These are phyloP conservation scores for Penicillium verhagenii DNA, from an alignment of 495 filamentous ascomycete species.

Conservation along the genomic window DNA sequence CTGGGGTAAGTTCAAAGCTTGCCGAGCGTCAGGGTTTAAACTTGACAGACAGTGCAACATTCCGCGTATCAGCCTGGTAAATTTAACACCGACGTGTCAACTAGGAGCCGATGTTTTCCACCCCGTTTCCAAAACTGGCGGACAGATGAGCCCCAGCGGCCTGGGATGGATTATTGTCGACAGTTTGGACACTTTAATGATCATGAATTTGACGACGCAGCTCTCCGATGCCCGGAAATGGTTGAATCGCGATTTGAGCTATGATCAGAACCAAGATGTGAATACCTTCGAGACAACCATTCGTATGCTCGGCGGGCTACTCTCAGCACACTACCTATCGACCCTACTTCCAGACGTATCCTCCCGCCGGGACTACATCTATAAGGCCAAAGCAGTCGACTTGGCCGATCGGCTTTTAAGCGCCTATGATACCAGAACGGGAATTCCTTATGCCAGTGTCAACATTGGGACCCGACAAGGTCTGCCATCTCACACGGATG, in stretches of 20 bases:
- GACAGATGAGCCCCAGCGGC: slow-evolving; percentile 63
- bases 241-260: slow-evolving; percentile 66
- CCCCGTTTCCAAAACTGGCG: slow-evolving; percentile 66
- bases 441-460: slow-evolving; percentile 77
- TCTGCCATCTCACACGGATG: slow-evolving; percentile 68
- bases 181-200: slow-evolving; percentile 79
- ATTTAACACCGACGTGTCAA: background rate
- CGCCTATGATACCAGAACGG: slow-evolving; percentile 73
- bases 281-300: slow-evolving; percentile 92
- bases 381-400: slow-evolving; percentile 80
- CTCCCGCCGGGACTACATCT: slow-evolving; percentile 67
- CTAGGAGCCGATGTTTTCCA: slow-evolving; percentile 64
- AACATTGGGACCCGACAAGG: slow-evolving; percentile 67
- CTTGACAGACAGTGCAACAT: background rate
- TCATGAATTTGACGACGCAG: slow-evolving; percentile 82
- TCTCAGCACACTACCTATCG: slow-evolving; percentile 82
- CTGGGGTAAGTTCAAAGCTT: slow-evolving; percentile 57
- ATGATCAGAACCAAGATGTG: slow-evolving; percentile 81
- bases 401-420: slow-evolving; percentile 72
- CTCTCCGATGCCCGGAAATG: slow-evolving; percentile 73
- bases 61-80: background rate
- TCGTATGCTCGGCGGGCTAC: slow-evolving; percentile 80
- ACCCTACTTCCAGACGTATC: slow-evolving; percentile 58
- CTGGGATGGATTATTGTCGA: slow-evolving; percentile 91
- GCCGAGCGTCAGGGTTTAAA: background rate